Percentiles rank a stretch among this genome's conserved stretches.
These are phyloP conservation scores for Podaxis carcinomalis DNA, from an alignment of 768 basidiomycete species.

Conservation along the genomic window DNA sequence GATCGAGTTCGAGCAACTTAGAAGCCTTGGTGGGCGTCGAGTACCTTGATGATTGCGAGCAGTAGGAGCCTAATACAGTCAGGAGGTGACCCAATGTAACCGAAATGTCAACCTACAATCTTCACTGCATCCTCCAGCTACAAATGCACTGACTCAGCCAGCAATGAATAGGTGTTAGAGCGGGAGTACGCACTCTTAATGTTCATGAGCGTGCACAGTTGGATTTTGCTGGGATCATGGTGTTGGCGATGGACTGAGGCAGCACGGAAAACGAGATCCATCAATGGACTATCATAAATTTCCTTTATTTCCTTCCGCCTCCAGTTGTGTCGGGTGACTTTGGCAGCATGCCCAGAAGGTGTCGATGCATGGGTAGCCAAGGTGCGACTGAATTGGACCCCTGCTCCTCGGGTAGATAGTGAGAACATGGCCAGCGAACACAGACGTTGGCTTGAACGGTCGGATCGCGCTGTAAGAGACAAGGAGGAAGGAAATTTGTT, in stretches of 20 bases:
- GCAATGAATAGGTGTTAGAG: constrained; percentile 20
- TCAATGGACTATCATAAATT: constrained; percentile 81
- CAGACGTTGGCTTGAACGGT: background rate
- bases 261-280: constrained; percentile 86
- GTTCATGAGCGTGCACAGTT: constrained; percentile 97
- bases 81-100: background rate
- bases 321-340: constrained; percentile 61
- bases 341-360: constrained; percentile 18
- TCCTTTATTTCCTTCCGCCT: constrained; percentile 73
- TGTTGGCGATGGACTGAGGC: constrained; percentile 80
- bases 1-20: constrained; percentile 81
- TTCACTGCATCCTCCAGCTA: constrained; percentile 93
- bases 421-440: constrained; percentile 12
- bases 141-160: constrained; percentile 11
- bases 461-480: background rate
- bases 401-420: constrained; percentile 20
- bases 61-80: constrained; percentile 74
- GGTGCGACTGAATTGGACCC: constrained; percentile 34
- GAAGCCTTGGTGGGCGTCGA: constrained; percentile 87
- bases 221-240: constrained; percentile 87
- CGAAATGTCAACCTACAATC: constrained; percentile 60
- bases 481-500: background rate
- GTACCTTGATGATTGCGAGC: constrained; percentile 95
- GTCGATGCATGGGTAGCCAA: constrained; percentile 60
- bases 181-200: constrained; percentile 77